A percentile compares a stretch with the other conserved stretches of the same genome.
Conservation (phyloP, 345 rosid genomes). For the Citrus trifoliata region DNA sequence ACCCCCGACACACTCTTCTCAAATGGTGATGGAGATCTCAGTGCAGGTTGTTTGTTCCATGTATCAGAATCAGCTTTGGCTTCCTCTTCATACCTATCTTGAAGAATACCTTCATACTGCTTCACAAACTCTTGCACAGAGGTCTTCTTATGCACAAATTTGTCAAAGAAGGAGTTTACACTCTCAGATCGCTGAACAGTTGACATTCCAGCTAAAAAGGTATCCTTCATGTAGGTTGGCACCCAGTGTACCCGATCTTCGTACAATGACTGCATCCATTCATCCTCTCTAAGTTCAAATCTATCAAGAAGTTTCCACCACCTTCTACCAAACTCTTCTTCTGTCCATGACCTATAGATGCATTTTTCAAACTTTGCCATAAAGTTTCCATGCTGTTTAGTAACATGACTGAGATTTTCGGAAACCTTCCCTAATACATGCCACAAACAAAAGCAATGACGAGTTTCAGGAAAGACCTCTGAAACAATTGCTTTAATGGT, state of each 20-base stretch:
- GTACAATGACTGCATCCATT: conserved; percentile 40
- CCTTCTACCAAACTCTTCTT: conserved; percentile 44
- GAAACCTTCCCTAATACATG: conserved; percentile 41
- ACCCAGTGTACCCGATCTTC: conserved; percentile 57
- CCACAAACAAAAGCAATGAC: conserved; percentile 51
- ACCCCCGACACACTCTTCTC: conserved; percentile 44
- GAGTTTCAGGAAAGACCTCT: conserved; percentile 41
- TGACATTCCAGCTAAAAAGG: conserved; percentile 52
- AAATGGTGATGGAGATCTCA: conserved; percentile 58
- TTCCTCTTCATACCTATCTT: conserved; percentile 59
- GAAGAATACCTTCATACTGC: conserved; percentile 44
- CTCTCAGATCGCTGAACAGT: conserved; percentile 47
- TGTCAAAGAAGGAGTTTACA: conserved; percentile 47
- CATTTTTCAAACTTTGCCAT: conserved; percentile 54
- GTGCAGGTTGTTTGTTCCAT: conserved; percentile 41
- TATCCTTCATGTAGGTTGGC: conserved; percentile 43
- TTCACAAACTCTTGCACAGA: conserved; percentile 53
- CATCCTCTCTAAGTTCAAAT: conserved; percentile 49
- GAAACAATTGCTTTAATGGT: conserved; percentile 32
- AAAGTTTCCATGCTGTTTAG: conserved; percentile 43
- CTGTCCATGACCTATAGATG: conserved; percentile 56
- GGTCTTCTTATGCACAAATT: conserved; percentile 55
- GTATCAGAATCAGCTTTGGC: conserved; percentile 55
- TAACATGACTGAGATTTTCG: conserved; percentile 40
- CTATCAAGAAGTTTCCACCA: conserved; percentile 54